A percentile compares a stretch with the other conserved stretches of the same genome.
Conservation (phyloP, 2,329 filamentous ascomycete genomes). For the Fusarium sp. region DNA sequence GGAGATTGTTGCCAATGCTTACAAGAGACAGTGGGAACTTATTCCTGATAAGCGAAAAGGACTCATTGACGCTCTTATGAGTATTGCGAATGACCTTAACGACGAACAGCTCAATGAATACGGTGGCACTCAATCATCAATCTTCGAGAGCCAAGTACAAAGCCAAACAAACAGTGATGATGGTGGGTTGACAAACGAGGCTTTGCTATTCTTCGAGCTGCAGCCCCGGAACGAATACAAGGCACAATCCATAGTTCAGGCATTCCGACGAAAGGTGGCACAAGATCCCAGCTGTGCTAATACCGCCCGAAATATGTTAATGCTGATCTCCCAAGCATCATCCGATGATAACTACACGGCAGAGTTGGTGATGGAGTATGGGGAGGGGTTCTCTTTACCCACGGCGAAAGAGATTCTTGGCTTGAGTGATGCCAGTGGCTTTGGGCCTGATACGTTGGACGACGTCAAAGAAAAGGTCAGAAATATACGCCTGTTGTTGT, state of each 20-base stretch:
- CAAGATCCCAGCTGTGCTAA: conserved; percentile 45
- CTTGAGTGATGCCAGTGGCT: conserved; percentile 30
- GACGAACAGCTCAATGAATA: conserved; percentile 50
- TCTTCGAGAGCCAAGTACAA: conserved; percentile 49
- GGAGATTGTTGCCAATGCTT: conserved; percentile 51
- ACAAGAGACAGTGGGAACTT: conserved; percentile 53
- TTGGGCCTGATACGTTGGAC: conserved; percentile 41
- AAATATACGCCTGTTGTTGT: not conserved
- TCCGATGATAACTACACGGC: conserved; percentile 48
- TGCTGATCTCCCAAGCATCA: conserved; percentile 47
- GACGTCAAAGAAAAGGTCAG: conserved; percentile 44
- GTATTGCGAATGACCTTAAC: conserved; percentile 47
- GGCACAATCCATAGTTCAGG: conserved; percentile 47
- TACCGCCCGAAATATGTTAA: conserved; percentile 47
- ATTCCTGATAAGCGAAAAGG: conserved; percentile 43
- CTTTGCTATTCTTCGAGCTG: conserved; percentile 48
- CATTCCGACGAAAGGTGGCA: conserved; percentile 48
- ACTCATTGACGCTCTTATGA: conserved; percentile 47
- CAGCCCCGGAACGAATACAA: conserved; percentile 48
- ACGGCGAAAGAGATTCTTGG: conserved; percentile 48
- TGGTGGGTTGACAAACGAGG: conserved; percentile 45
- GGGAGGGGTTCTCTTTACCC: conserved; percentile 48
- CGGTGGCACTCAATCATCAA: conserved; percentile 50
- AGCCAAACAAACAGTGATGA: conserved; percentile 43
- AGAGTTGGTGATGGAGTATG: conserved; percentile 47